Percentiles rank a stretch among this genome's conserved stretches.
phyloP scores from a whole-genome alignment of 169 alveolate species.

The Besnoitia besnoiti region DNA sequence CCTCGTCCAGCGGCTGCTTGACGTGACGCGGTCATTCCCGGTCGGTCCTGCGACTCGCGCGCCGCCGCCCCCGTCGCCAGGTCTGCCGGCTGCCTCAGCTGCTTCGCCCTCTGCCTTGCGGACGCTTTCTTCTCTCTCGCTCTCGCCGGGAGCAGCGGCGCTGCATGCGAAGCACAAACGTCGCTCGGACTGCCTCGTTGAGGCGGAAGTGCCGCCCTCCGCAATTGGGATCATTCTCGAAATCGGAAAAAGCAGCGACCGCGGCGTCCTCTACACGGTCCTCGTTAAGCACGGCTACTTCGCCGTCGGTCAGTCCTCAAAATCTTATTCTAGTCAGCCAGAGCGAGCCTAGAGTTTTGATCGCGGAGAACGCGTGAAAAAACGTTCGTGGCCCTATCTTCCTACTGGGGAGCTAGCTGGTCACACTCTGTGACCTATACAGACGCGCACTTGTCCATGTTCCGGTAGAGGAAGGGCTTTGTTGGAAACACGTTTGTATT shows the following conservation, averaged over 20 bases:
- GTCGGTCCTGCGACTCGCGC: too few relatives aligned
- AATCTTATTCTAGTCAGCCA: too few relatives aligned
- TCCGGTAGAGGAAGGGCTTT: too few relatives aligned
- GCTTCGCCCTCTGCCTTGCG: background rate
- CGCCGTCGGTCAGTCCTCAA: background rate
- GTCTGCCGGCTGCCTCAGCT: background rate
- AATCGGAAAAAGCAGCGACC: constrained; percentile 9
- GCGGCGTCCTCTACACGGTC: constrained; percentile 45
- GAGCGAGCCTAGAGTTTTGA: too few relatives aligned
- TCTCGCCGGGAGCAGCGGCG: constrained; percentile 38
- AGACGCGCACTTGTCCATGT: too few relatives aligned
- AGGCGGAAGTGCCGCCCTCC: constrained; percentile 10
- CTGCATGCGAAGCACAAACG: background rate
- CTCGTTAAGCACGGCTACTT: constrained; percentile 36
- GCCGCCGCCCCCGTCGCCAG: background rate
- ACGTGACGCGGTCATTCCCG: too few relatives aligned
- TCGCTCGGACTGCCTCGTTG: constrained; percentile 40
- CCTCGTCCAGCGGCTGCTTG: too few relatives aligned
- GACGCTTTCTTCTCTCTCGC: constrained; percentile 13
- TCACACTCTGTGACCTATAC: too few relatives aligned
- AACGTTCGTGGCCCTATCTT: too few relatives aligned
- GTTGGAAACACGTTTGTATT: too few relatives aligned
- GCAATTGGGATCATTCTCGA: constrained; percentile 36
- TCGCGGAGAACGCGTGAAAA: too few relatives aligned
- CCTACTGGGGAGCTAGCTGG: too few relatives aligned